Conservation (phyloP, 148 eudicot species). For the Cornus kousa region DNA sequence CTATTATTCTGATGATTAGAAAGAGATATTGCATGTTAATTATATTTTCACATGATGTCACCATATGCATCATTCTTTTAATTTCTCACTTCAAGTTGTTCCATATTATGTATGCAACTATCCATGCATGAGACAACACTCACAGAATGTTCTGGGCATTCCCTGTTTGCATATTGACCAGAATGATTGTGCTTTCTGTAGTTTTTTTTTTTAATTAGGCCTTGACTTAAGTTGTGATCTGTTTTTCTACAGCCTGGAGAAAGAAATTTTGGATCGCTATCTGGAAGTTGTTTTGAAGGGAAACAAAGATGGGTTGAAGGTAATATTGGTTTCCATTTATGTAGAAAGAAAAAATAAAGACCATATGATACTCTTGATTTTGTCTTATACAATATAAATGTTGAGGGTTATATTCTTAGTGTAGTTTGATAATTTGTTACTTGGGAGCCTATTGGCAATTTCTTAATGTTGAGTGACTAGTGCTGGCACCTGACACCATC, state of each 20-base stretch:
- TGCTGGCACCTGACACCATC: not conserved
- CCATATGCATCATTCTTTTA: not conserved
- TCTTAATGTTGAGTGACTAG: not conserved
- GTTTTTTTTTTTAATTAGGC: not conserved
- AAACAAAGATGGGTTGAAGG: slow-evolving; percentile 97
- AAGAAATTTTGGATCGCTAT: slow-evolving; percentile 90
- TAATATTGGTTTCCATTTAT: slow-evolving; percentile 17
- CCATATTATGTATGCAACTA: not conserved
- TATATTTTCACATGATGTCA: not conserved
- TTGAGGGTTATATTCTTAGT: not conserved
- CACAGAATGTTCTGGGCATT: not conserved
- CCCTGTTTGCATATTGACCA: not conserved
- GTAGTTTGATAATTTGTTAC: not conserved
- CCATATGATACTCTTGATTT: not conserved
- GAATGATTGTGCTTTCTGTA: slow-evolving; percentile 7
- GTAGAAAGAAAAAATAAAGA: not conserved
- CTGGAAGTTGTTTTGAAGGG: slow-evolving; percentile 94
- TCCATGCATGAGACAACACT: not conserved
- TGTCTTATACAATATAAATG: not conserved
- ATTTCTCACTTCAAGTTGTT: not conserved
- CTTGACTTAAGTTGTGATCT: slow-evolving; percentile 3
- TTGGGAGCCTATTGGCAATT: not conserved
- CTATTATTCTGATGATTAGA: not conserved
- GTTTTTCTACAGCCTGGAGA: slow-evolving; percentile 70
- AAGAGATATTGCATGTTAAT: not conserved